Base-by-base conservation (phyloP, 192 early-diverging fungal genomes). In the Coemansia sp. region DNA sequence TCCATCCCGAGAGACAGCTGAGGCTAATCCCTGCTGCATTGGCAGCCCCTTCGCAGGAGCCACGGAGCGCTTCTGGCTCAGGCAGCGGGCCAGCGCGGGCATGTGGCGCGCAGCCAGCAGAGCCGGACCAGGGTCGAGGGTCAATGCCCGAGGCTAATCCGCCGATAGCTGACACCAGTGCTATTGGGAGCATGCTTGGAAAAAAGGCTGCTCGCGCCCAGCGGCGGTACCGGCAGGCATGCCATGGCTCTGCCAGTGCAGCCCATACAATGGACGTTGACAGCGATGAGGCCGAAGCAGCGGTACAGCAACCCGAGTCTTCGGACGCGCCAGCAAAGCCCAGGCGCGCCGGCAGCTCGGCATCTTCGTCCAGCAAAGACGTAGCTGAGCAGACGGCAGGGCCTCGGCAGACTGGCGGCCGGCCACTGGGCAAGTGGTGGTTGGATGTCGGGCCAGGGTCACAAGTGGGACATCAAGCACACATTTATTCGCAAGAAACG, bases 1-100 rank as follows among this genome's bases (percentile, higher is more conserved):
- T 55, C 50, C 60, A 75, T n/a, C 78, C 64, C 16, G 60, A 62
- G 14, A 49, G 72, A 28, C 63, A 68, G 16, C 20, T 80, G 26
- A 47, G 51, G 23, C 64, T 75, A 11, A 54, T 65, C n/a, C 16
- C 68, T 10, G 32, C 15, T 15, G 21, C 45, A 10, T 32, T 16
- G 15, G 26, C 48, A 51, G 32, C 48, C 4, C 48, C 31, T n/a
- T 51, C 32, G 7, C 32, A 34, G 40, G 40, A 42, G 15, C 18
- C 40, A 18, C 3, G 40, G 40, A n/a, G 5, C 9, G 7, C 18
- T 42, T 9, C 40, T 7, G 15, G 40, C 14, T 7, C 40, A 42
- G 15, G 5, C 9, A 42, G 40, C 40, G 18, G 32, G 32, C 1
- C 32, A 34, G 10, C 10, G 6, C 32, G 3, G 2, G 23, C 23